A percentile compares a stretch with the other conserved stretches of the same genome.
Conservation (phyloP, 371 early-diverging fungal genomes). For the Mucor sp. region DNA sequence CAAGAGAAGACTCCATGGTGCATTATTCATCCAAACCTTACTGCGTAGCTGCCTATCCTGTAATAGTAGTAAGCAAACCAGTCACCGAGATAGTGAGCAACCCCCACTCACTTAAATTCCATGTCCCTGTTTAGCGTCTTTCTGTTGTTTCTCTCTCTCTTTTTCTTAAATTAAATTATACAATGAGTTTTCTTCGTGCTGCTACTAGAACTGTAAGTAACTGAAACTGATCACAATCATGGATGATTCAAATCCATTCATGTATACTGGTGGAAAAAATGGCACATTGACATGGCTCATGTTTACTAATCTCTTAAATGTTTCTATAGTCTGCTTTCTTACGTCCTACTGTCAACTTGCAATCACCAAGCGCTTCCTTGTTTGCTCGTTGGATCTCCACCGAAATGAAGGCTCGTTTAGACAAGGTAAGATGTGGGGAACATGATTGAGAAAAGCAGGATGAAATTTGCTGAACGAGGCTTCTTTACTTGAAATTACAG, state of each 20-base stretch:
- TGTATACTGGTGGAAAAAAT: background rate
- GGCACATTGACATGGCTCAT: background rate
- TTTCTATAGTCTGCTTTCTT: conserved; percentile 37
- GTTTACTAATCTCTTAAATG: background rate
- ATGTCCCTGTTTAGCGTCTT: background rate
- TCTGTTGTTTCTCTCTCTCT: conserved; percentile 1
- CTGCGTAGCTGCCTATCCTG: too few species aligned
- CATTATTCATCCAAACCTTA: background rate
- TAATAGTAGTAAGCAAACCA: background rate
- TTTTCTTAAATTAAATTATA: conserved; percentile 6
- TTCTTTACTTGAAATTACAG: conserved; percentile 32
- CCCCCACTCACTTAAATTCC: conserved; percentile 1
- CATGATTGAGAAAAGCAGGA: background rate
- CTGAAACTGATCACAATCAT: background rate
- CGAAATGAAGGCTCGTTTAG: conserved; percentile 65
- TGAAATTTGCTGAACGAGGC: background rate
- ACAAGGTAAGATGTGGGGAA: conserved; percentile 39
- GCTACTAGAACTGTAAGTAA: conserved; percentile 47
- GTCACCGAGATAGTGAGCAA: background rate
- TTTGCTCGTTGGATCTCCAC: conserved; percentile 84
- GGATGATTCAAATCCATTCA: background rate
- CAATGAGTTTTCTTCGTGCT: conserved; percentile 61
- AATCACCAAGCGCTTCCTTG: conserved; percentile 26
- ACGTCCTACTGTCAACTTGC: conserved; percentile 37
- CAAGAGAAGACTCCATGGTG: too few species aligned